These are phyloP conservation scores for Cicer cuneatum DNA, from an alignment of 306 rosid genomes.

Conservation along the genomic window DNA sequence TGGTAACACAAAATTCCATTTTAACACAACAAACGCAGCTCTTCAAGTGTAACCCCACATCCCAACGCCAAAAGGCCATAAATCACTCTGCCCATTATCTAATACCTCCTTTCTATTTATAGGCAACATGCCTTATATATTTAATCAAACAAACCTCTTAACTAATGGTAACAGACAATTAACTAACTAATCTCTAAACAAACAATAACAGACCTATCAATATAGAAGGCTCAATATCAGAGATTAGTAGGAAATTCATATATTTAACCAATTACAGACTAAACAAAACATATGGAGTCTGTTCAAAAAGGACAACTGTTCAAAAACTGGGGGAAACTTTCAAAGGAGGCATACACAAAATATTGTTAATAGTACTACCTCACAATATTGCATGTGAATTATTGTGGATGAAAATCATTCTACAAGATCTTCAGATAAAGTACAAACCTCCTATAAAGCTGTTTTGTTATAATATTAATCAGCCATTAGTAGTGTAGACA, in stretches of 20 bases:
- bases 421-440: neutral
- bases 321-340: neutral
- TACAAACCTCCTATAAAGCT: neutral
- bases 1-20: neutral
- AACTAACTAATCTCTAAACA: neutral
- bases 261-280: neutral
- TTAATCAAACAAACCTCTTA: neutral
- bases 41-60: neutral
- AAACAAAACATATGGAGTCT: neutral
- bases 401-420: neutral
- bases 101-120: neutral
- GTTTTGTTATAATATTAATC: neutral
- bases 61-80: neutral
- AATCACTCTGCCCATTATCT: neutral
- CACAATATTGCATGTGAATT: neutral
- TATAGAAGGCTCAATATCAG: neutral
- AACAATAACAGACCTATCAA: neutral
- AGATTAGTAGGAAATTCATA: neutral
- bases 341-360: neutral
- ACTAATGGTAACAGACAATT: neutral
- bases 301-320: neutral
- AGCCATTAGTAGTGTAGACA: neutral
- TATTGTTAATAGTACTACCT: neutral
- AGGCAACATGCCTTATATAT: neutral
- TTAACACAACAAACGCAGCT: neutral